Percentiles rank a stretch among this genome's conserved stretches.
phyloP scores from a whole-genome alignment of 2,329 filamentous ascomycete species.

The Tolypocladium pustulatum region DNA sequence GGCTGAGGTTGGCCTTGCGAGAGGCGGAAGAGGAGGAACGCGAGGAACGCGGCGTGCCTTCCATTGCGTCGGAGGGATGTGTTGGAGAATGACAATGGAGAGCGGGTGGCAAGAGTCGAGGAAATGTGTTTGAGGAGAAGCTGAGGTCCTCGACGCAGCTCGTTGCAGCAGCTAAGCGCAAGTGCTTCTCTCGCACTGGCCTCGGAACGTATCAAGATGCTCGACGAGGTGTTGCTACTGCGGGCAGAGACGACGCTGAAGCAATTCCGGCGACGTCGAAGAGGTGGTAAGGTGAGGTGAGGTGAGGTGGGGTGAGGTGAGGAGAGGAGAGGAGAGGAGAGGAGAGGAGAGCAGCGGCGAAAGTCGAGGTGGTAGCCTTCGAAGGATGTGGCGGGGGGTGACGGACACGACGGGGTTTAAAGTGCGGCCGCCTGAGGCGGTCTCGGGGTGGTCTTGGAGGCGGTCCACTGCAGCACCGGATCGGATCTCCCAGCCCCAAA shows the following conservation, averaged over 20 bases:
- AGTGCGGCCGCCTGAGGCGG: background rate
- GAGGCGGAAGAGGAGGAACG: constrained; percentile 35
- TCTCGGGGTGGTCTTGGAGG: background rate
- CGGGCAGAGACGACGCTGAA: background rate
- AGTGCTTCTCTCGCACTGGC: background rate
- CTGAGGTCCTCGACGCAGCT: background rate
- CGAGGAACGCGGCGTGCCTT: constrained; percentile 25
- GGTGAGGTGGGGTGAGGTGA: background rate
- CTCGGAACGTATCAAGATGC: background rate
- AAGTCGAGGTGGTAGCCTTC: background rate
- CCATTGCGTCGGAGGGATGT: constrained; percentile 16
- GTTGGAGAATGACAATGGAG: background rate
- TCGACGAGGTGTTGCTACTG: background rate
- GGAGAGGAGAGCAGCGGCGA: background rate
- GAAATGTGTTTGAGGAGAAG: background rate
- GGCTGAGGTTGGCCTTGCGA: constrained; percentile 43
- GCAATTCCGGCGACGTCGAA: background rate
- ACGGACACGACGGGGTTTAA: background rate
- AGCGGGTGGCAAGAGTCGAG: background rate
- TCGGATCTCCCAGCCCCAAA: constrained; percentile 3
- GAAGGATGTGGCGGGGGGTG: background rate
- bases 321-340: background rate
- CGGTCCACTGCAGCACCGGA: background rate
- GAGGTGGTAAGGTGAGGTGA: background rate
- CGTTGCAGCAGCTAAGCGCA: background rate